These are phyloP conservation scores for Leccinum solheimii DNA, from an alignment of 1,284 basidiomycete species.

Conservation along the genomic window DNA sequence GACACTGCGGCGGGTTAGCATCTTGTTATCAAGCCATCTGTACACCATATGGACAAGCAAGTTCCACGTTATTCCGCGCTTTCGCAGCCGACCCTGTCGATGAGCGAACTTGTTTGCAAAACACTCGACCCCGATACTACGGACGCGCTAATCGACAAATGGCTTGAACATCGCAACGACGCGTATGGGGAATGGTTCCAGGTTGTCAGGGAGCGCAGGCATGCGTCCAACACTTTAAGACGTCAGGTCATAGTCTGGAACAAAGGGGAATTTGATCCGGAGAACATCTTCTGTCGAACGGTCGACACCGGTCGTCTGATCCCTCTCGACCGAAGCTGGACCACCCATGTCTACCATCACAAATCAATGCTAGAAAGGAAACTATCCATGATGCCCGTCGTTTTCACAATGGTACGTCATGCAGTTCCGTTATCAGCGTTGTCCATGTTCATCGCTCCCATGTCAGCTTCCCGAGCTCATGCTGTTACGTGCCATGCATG, in stretches of 20 bases:
- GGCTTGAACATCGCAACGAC: constrained; percentile 74
- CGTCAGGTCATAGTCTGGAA: constrained; percentile 70
- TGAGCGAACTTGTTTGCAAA: constrained; percentile 74
- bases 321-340: constrained; percentile 75
- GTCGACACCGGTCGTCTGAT: constrained; percentile 73
- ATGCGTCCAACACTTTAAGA: constrained; percentile 47
- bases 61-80: constrained; percentile 60
- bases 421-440: constrained; percentile 5
- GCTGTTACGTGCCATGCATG: constrained; percentile 75
- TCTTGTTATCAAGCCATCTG: constrained; percentile 20
- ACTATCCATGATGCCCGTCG: constrained; percentile 72
- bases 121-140: constrained; percentile 71
- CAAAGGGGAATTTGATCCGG: constrained; percentile 72
- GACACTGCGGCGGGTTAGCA: background rate
- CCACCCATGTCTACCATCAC: constrained; percentile 74
- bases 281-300: constrained; percentile 73
- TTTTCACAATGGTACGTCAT: constrained; percentile 67
- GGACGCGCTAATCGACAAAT: constrained; percentile 75
- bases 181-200: constrained; percentile 74
- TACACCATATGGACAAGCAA: constrained; percentile 27
- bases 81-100: constrained; percentile 59
- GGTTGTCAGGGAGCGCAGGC: constrained; percentile 62
- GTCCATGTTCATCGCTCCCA: constrained; percentile 13
- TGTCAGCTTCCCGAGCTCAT: constrained; percentile 69
- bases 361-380: constrained; percentile 69